A percentile compares a stretch with the other conserved stretches of the same genome.
These are phyloP conservation scores for Funneliformis geosporum DNA, from an alignment of 192 early-diverging fungal species.

Conservation along the genomic window DNA sequence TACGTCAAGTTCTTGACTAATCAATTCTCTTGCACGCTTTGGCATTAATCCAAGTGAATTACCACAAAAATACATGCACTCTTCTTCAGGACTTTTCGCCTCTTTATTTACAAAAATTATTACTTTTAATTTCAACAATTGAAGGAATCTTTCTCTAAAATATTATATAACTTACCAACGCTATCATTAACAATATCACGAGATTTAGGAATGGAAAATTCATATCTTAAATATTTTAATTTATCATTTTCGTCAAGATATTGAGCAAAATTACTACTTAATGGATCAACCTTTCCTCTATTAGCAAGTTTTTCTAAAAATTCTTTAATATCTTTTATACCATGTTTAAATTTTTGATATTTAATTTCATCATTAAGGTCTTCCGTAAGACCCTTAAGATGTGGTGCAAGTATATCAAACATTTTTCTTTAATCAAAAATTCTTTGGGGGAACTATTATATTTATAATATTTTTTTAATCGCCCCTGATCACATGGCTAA, in stretches of 20 bases:
- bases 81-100: constrained; percentile 37
- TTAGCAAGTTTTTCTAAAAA: constrained; percentile 20
- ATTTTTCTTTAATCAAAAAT: neutral
- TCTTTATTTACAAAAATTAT: constrained; percentile 14
- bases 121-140: neutral
- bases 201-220: constrained; percentile 71
- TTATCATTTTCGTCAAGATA: constrained; percentile 64
- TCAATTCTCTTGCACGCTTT: constrained; percentile 55
- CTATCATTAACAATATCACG: constrained; percentile 42
- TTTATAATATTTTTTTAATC: too few species aligned
- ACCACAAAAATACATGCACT: constrained; percentile 84
- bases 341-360: constrained; percentile 24
- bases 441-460: too few species aligned
- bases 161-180: neutral
- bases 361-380: constrained; percentile 18
- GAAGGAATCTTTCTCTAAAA: neutral
- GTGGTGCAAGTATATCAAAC: constrained; percentile 9
- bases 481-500: too few species aligned
- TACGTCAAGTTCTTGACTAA: constrained; percentile 89
- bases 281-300: constrained; percentile 21
- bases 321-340: constrained; percentile 22
- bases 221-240: constrained; percentile 57
- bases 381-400: constrained; percentile 9
- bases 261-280: constrained; percentile 53
- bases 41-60: constrained; percentile 94